A percentile compares a stretch with the other conserved stretches of the same genome.
These are phyloP conservation scores for Lepidium campestre DNA, from an alignment of 441 rosid species.

Conservation along the genomic window DNA sequence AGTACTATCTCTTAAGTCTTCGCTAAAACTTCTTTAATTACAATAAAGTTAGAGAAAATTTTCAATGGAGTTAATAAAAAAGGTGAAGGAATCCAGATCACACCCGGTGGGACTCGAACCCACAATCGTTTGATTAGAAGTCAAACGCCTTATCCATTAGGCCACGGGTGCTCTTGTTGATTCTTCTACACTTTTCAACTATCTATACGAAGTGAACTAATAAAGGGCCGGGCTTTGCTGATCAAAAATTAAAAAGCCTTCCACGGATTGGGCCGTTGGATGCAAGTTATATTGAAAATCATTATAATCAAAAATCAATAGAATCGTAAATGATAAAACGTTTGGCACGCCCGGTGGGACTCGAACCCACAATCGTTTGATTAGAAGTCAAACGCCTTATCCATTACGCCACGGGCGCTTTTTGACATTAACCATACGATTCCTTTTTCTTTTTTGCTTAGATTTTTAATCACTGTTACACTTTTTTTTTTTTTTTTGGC, in stretches of 20 bases:
- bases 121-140: conserved; percentile 82
- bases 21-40: background rate
- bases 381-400: conserved; percentile 88
- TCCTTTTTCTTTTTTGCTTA: too few relatives aligned
- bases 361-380: conserved; percentile 83
- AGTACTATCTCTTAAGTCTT: background rate
- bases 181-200: too few relatives aligned
- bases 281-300: too few relatives aligned
- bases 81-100: background rate
- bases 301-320: too few relatives aligned
- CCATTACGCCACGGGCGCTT: conserved; percentile 81
- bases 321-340: too few relatives aligned
- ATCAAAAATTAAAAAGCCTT: too few relatives aligned
- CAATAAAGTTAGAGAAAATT: background rate
- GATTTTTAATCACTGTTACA: too few relatives aligned
- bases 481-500: too few relatives aligned
- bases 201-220: too few relatives aligned
- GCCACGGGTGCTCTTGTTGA: conserved; percentile 60
- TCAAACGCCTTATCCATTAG: conserved; percentile 89
- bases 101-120: conserved; percentile 84
- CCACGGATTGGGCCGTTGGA: too few relatives aligned
- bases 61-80: background rate
- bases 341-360: conserved; percentile 71
- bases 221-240: too few relatives aligned
- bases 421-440: too few relatives aligned